Conservation (phyloP, 257 asterid species). For the Paraleonurus japonicus region DNA sequence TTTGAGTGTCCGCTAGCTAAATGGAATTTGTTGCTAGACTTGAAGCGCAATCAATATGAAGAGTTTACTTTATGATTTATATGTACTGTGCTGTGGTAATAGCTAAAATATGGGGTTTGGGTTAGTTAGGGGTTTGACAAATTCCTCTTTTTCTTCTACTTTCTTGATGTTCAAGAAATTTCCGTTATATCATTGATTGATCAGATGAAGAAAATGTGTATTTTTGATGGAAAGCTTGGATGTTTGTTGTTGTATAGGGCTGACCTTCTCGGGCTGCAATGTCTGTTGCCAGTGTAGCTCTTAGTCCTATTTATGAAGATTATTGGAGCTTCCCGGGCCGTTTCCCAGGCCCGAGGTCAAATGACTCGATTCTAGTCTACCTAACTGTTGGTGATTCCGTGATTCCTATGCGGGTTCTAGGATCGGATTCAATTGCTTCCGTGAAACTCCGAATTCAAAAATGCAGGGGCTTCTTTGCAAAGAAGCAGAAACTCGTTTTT, state of each 20-base stretch:
- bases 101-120: conserved; percentile 15
- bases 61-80: background rate
- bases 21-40: conserved; percentile 1
- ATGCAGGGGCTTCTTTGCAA: conserved; percentile 58
- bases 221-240: conserved; percentile 19
- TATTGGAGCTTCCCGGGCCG: conserved; percentile 53
- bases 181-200: background rate
- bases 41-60: background rate
- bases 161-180: conserved; percentile 1
- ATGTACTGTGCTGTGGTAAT: conserved; percentile 11
- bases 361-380: conserved; percentile 64
- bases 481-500: conserved; percentile 67
- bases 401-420: conserved; percentile 66
- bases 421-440: conserved; percentile 74
- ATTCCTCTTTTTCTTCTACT: background rate
- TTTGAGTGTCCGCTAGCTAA: background rate
- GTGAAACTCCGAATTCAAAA: conserved; percentile 68
- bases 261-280: conserved; percentile 42
- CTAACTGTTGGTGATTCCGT: conserved; percentile 60
- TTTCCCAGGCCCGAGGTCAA: conserved; percentile 37
- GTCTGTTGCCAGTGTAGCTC: conserved; percentile 76
- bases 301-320: conserved; percentile 61
- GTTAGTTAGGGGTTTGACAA: conserved; percentile 19
- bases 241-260: conserved; percentile 32
- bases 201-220: conserved; percentile 8